phyloP scores from a whole-genome alignment of 129 eudicot species.

The Helianthus tuberosus region DNA sequence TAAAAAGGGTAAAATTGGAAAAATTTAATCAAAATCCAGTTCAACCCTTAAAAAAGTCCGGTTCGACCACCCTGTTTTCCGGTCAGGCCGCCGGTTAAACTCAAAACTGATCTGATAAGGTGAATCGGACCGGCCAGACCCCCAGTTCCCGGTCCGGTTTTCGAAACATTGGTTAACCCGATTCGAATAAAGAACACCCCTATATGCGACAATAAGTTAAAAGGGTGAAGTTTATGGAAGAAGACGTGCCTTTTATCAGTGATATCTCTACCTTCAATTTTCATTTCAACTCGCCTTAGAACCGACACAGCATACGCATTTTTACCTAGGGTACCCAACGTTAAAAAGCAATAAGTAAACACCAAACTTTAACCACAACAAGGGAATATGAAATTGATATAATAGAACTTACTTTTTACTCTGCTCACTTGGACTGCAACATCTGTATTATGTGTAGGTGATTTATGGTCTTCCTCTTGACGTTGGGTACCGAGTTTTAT shows the following conservation, averaged over 20 bases:
- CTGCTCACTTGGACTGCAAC: constrained; percentile 46
- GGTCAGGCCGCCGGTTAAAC: no score
- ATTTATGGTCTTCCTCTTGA: constrained; percentile 46
- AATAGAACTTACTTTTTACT: constrained; percentile 50
- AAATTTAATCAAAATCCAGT: no score
- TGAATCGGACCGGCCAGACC: no score
- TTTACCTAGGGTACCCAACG: constrained; percentile 54
- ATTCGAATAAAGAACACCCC: no score
- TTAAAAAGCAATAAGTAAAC: neutral
- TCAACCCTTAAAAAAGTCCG: no score
- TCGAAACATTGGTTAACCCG: no score
- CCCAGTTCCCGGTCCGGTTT: no score
- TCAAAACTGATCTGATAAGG: no score
- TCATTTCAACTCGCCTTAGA: constrained; percentile 91
- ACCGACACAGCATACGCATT: constrained; percentile 91
- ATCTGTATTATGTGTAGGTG: constrained; percentile 45
- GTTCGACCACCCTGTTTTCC: no score
- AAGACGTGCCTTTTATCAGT: constrained; percentile 70
- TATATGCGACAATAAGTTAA: neutral
- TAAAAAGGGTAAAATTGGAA: no score
- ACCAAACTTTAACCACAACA: neutral
- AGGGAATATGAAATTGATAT: neutral
- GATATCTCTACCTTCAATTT: constrained; percentile 86
- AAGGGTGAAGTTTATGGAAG: constrained; percentile 16
- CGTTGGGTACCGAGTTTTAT: constrained; percentile 33